Evolutionary conservation across 1,284 basidiomycete genomes (phyloP).

Genomic region (Leucoagaricus sp.): DNA sequence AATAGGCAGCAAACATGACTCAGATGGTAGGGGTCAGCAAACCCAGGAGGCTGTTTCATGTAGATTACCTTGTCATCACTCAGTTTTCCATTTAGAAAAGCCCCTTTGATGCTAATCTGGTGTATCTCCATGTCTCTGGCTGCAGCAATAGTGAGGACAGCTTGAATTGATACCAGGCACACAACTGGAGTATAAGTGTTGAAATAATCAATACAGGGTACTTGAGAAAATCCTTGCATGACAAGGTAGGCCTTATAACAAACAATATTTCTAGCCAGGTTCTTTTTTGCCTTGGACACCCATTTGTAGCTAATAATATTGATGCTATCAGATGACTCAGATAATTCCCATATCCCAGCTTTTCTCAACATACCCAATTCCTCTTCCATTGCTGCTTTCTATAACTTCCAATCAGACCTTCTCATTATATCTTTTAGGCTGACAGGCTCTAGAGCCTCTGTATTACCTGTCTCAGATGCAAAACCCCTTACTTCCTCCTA

Average conservation of each 20-base stretch:
- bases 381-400: conserved; percentile 1
- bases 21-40: conserved; percentile 11
- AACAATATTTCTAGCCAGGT: conserved; percentile 10
- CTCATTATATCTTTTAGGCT: conserved; percentile 4
- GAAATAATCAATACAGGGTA: not conserved
- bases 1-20: conserved; percentile 17
- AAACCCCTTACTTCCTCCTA: not conserved
- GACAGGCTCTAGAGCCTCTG: not conserved
- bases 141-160: conserved; percentile 38
- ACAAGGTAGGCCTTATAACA: conserved; percentile 12
- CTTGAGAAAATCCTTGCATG: conserved; percentile 21
- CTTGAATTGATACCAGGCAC: conserved; percentile 30
- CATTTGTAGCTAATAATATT: conserved; percentile 8
- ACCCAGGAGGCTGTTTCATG: conserved; percentile 33
- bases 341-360: conserved; percentile 5
- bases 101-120: conserved; percentile 43
- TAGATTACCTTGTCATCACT: conserved; percentile 27
- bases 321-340: not conserved
- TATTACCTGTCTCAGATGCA: not conserved
- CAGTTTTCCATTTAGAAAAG: conserved; percentile 40
- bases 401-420: not conserved
- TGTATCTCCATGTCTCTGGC: conserved; percentile 29
- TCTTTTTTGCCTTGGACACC: conserved; percentile 10
- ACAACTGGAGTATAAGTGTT: conserved; percentile 26
- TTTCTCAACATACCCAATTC: conserved; percentile 1